Base-by-base conservation (phyloP, 2,329 filamentous ascomycete genomes). In the Cyphellophora attinorum region DNA sequence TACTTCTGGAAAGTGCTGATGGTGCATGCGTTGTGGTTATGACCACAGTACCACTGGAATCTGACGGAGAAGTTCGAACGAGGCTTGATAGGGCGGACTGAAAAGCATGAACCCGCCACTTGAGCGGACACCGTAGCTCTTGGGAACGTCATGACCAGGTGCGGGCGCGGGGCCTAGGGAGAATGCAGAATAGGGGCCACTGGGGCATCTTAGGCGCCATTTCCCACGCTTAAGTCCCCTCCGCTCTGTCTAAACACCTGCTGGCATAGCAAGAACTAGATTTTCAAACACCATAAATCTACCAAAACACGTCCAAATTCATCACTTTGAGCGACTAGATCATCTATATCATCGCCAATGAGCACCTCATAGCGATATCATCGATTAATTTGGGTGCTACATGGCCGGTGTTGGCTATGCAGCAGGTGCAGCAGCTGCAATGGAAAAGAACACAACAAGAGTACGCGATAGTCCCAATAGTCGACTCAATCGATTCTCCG, bases 391-490 rank as follows among this genome's bases (percentile, higher is more conserved):
- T 61, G 62, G 58, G 66, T 66, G 64, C 56, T 57, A 59, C 57
- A 19, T 31, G 15, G 29, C 29, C 55, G 52, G 61, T 58, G 51
- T 60, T 60, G 59, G 56, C 61, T 60, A 65, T 65, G 62, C 59
- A 64, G 59, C 57, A 58, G 49, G 60, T 65, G 57, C 61, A 64
- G 59, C 61, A 64, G 51, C 58, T 67, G 52, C 59, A 46, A 37
- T 41, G 59, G 54, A 66, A 66, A 56, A 62, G 63, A 51, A 59
- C 65, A 60, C 63, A 67, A 61, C 62, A 65, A 60, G 58, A 62
- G 64, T 68, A 55, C 52, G 61, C 62, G 40, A 51, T 56, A 50
- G 50, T 50, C 46, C 53, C 47, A 50, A 27, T 32, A 40, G 51
- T 45, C 52, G 50, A 52, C 41, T 43, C 32, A 45, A 42, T 46